Evolutionary conservation across 371 early-diverging fungal genomes (phyloP), one percentile per base, ranked within the genome.

Genomic region (Mucor lusitanicus): DNA sequence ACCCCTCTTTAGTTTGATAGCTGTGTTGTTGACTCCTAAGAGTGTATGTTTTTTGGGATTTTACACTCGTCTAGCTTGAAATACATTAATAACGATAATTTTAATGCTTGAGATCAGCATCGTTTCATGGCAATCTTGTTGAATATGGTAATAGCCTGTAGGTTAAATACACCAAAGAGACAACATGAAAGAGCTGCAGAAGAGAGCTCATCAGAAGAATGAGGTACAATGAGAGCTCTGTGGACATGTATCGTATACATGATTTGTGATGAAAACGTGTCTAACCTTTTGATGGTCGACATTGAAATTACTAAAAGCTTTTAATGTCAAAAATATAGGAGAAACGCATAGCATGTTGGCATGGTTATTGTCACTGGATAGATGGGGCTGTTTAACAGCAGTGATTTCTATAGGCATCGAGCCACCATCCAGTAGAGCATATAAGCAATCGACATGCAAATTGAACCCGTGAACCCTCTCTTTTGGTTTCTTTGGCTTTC

Each of bases 11-110:
- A 46, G 11, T 19, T 40, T 40, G 40, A 40, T 40, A 40, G 40
- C 40, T 46, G 19, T 44, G 19, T n/a, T n/a, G 30, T 46, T 46
- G 46, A 40, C 46, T 46, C 46, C 46, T 46, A 46, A 46, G 46
- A 46, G 46, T 25, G 25, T 13, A 1, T 53, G 12, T 53, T 53
- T 53, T 53, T 53, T 53, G 53, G 30, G 56, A 56, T 56, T 56
- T 56, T 56, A 56, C 35, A 39, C 59, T 58, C 65, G 65, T 65
- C 46, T 59, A 65, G 46, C 65, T 65, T 65, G 58, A 3, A 65
- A 65, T 59, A 37, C 35, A 63, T 54, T 40, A 63, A 54, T 63
- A 63, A 53, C 54, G 27, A 11, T 33, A 32, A 32, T 32, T 56
- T 56, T 32, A 32, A 32, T 56, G 33, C 32, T n/a, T 25, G 23